Base-by-base conservation (phyloP, 1,284 basidiomycete species). In the Wallemia ichthyophaga region DNA sequence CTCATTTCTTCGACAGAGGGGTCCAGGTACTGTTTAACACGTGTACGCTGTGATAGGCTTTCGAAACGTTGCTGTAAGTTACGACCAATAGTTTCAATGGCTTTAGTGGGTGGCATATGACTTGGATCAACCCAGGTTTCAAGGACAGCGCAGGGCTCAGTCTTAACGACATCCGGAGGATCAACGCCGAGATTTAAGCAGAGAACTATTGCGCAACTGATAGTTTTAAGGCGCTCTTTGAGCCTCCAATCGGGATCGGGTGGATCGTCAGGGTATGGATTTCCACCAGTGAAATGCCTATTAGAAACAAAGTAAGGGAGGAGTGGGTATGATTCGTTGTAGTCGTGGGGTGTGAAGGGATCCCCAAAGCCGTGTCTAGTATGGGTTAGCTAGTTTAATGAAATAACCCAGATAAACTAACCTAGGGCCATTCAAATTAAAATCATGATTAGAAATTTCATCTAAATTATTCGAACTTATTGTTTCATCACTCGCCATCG, bases 91-190 rank as follows among this genome's bases (percentile, higher is more conserved):
- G 83, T 81, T 66, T 89, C 85, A 21, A 88, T 74, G 53, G 87
- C 89, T 69, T 92, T 92, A 62, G 83, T 79, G 1, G 82, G 82
- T 24, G 82, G 84, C 73, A 89, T 78, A 26, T 81, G 82, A 63
- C 83, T 82, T 1, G 92, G 92, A 71, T 98, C 92, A 54, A 96
- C 85, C 92, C 92, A 98, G 65, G 88, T 91, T 70, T 98, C 92
- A 58, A 95, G 75, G 58, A 85, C 82, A 0, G 92, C 89, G 67
- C 88, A 95, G 0, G 92, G 94, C 64, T 84, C 85, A 9, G 94
- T 96, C 75, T 96, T 98, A 71, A 95, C 83, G 58, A 95, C 76
- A 67, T 98, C 92, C 61, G 92, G 92, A 19, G 92, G 92, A 67
- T 98, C 92, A 53, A 95, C 88, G 60, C 94, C 91, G 67, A 98